Percentiles rank a stretch among this genome's conserved stretches.
phyloP scores from a whole-genome alignment of 1,284 basidiomycete genomes.

The Meira miltonrushii region DNA sequence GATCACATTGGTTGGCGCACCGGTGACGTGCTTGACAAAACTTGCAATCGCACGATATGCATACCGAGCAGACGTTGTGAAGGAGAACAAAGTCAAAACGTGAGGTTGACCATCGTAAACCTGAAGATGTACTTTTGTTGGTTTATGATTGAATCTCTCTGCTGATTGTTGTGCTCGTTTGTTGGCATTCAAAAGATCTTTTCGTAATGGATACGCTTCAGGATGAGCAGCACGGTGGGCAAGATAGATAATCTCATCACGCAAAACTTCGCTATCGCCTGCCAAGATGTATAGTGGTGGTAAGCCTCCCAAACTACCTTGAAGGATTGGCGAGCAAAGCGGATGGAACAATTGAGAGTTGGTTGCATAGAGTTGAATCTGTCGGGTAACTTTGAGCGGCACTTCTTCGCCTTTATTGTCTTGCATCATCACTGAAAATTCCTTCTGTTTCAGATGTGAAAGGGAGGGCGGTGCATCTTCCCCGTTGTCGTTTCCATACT shows the following conservation, averaged over 20 bases:
- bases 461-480: conserved; percentile 23
- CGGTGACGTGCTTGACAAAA: conserved; percentile 52
- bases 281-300: conserved; percentile 76
- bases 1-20: conserved; percentile 35
- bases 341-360: conserved; percentile 80
- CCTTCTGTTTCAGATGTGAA: conserved; percentile 30
- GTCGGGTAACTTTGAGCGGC: conserved; percentile 52
- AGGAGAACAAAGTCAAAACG: conserved; percentile 55
- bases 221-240: conserved; percentile 90
- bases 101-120: conserved; percentile 56
- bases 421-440: conserved; percentile 23
- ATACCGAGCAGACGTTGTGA: conserved; percentile 53
- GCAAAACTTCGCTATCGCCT: conserved; percentile 81
- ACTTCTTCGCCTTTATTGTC: conserved; percentile 14
- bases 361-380: conserved; percentile 82
- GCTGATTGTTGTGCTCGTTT: conserved; percentile 52
- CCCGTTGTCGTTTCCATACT: background rate
- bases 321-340: conserved; percentile 70
- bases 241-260: conserved; percentile 75
- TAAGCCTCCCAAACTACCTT: conserved; percentile 78
- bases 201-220: conserved; percentile 64
- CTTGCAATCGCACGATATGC: conserved; percentile 53
- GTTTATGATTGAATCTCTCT: conserved; percentile 55
- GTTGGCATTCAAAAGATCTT: conserved; percentile 58
- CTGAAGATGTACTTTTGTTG: conserved; percentile 88